phyloP scores from a whole-genome alignment of 2,329 filamentous ascomycete species.

The Albifimbria verrucaria region DNA sequence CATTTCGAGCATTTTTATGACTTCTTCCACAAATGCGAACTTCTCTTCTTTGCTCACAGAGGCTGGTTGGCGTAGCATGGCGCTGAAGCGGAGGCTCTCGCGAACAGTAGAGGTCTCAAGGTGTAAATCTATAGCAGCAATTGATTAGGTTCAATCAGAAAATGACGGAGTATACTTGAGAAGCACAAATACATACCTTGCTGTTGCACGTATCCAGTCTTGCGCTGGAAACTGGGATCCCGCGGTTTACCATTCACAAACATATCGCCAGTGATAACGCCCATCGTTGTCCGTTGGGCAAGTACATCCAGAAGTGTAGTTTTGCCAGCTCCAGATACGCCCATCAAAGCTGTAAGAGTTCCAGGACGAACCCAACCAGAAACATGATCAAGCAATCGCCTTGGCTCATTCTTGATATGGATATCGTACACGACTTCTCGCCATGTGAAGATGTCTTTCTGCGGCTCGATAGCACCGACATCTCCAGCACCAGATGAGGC shows the following conservation, averaged over 20 bases:
- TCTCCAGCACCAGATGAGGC: constrained; percentile 9
- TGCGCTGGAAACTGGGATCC: constrained; percentile 58
- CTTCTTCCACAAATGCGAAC: constrained; percentile 58
- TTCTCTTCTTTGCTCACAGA: constrained; percentile 54
- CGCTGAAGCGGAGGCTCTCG: constrained; percentile 52
- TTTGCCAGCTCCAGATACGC: constrained; percentile 49
- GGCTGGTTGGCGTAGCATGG: constrained; percentile 55
- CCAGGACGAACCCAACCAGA: constrained; percentile 89
- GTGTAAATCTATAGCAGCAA: constrained; percentile 44
- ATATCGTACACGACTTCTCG: constrained; percentile 68
- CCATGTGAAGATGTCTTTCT: constrained; percentile 71
- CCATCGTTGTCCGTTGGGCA: constrained; percentile 52
- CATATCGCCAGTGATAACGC: constrained; percentile 64
- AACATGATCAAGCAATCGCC: constrained; percentile 74
- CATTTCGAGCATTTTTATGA: constrained; percentile 66
- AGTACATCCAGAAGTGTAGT: constrained; percentile 41
- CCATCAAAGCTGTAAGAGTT: constrained; percentile 76
- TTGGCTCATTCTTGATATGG: constrained; percentile 68
- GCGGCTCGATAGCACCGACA: constrained; percentile 32
- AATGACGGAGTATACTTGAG: background rate
- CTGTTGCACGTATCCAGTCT: constrained; percentile 66
- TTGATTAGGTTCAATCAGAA: constrained; percentile 2
- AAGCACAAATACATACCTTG: constrained; percentile 39
- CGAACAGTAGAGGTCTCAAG: constrained; percentile 52
- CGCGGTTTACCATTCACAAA: constrained; percentile 58